Percentiles rank a stretch among this genome's conserved stretches.
These are phyloP conservation scores for Cyberlindnera saturnus DNA, from an alignment of 805 yeast species.

Conservation along the genomic window DNA sequence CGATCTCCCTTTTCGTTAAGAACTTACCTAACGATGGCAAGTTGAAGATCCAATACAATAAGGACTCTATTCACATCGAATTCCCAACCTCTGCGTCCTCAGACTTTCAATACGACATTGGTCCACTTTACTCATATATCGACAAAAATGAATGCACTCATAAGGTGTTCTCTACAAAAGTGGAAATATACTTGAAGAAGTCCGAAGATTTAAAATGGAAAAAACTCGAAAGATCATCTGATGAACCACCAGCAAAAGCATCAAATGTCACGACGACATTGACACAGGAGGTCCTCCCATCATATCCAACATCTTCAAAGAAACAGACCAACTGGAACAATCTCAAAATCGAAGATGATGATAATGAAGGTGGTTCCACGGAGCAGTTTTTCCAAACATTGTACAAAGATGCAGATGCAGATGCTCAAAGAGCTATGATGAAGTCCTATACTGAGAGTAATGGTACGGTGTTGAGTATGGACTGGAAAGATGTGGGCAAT, in stretches of 20 bases:
- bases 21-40: constrained; percentile 47
- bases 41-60: constrained; percentile 33
- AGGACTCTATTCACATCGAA: constrained; percentile 32
- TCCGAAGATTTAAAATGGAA: constrained; percentile 45
- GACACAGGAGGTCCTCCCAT: not conserved
- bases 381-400: constrained; percentile 70
- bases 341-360: constrained; percentile 39
- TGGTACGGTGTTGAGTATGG: constrained; percentile 90
- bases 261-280: not conserved
- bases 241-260: not conserved
- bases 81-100: constrained; percentile 46
- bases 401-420: constrained; percentile 78
- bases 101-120: constrained; percentile 52
- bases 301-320: constrained; percentile 61
- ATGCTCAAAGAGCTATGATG: constrained; percentile 91
- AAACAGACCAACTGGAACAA: constrained; percentile 67
- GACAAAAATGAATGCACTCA: constrained; percentile 37
- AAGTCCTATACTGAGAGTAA: constrained; percentile 89
- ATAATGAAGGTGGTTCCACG: constrained; percentile 42
- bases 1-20: constrained; percentile 67
- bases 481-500: constrained; percentile 81
- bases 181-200: constrained; percentile 64
- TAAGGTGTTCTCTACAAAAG: constrained; percentile 60
- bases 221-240: constrained; percentile 28
- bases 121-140: constrained; percentile 48